Evolutionary conservation across 2,329 filamentous ascomycete genomes (phyloP), one percentile per base, ranked within the genome.

Genomic region (Xylaria hypoxylon): DNA sequence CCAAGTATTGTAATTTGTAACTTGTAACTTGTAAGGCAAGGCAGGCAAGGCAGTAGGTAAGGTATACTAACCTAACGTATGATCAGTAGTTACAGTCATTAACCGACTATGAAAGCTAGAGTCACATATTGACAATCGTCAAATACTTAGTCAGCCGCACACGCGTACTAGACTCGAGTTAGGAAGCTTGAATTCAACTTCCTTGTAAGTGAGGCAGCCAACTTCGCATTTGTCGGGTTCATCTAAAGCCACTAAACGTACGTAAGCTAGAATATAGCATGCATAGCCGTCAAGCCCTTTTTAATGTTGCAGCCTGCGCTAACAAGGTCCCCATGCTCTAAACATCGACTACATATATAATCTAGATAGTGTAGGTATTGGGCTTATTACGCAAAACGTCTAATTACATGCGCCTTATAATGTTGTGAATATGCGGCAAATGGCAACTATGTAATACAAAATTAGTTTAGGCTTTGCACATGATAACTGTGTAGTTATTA

Each of bases 71-170:
- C 15, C 24, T 6, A 28, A 50, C 26, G 6, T 62, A 17, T 13
- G 31, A 61, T 38, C 26, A 13, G 19, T 24, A 8, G 31, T 55
- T 15, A 26, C 2, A 2, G 5, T 56, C n/a, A 11, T 22, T 31
- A 26, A 17, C n/a, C 17, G 35, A 31, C 13, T 4, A 13, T 19
- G 15, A 33, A 52, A 52, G 24, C 33, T 10, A 40, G 22, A 59
- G 17, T 48, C 22, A 24, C 24, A 48, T 24, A 24, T 59, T 22
- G 35, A 42, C 11, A 10, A 17, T 2, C 7, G 11, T 28, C 15
- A 40, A 17, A 26, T 40, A 31, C 13, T n/a, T 7, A 19, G 53
- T 61, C 58, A 38, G 38, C 38, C 19, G 48, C 38, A 60, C 35
- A 28, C 19, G n/a, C 35, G 17, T 51, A 10, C 10, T 10, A 6